phyloP scores from a whole-genome alignment of 1,139 yeast species.

The Blastobotrys indianensis region DNA sequence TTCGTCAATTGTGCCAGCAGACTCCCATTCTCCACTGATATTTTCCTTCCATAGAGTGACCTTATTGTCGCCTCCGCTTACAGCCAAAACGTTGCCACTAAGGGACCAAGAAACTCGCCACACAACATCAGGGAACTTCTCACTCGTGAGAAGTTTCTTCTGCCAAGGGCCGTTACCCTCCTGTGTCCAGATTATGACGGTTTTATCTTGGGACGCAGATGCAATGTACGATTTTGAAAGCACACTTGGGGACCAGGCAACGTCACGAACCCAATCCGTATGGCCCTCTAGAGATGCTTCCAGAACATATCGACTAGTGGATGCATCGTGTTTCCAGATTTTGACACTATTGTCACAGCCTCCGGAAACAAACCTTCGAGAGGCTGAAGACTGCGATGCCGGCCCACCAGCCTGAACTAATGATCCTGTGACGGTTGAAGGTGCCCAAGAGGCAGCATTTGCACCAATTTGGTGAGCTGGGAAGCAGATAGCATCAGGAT shows the following conservation, averaged over 20 bases:
- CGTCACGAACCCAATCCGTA: conserved; percentile 97
- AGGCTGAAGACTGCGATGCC: conserved; percentile 15
- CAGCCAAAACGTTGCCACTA: conserved; percentile 91
- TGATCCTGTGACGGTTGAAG: conserved; percentile 43
- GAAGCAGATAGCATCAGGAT: conserved; percentile 57
- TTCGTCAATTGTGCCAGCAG: conserved; percentile 91
- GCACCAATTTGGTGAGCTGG: conserved; percentile 92
- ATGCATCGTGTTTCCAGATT: conserved; percentile 72
- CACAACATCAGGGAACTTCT: conserved; percentile 90
- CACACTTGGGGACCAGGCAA: conserved; percentile 94
- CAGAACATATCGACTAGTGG: conserved; percentile 53
- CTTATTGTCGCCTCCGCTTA: conserved; percentile 93
- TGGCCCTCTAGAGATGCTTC: conserved; percentile 85
- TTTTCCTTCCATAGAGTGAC: conserved; percentile 96
- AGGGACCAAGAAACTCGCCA: conserved; percentile 99
- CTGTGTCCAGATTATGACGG: conserved; percentile 90
- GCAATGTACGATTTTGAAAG: conserved; percentile 86
- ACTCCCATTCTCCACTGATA: conserved; percentile 90
- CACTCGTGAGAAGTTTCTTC: conserved; percentile 59
- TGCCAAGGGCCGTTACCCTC: conserved; percentile 74
- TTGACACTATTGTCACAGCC: conserved; percentile 94
- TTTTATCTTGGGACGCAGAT: conserved; percentile 96
- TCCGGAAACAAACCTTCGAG: conserved; percentile 75
- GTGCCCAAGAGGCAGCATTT: conserved; percentile 96
- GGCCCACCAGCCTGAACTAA: conserved; percentile 24